These are phyloP conservation scores for Candida anglica DNA, from an alignment of 805 yeast genomes.

Conservation along the genomic window DNA sequence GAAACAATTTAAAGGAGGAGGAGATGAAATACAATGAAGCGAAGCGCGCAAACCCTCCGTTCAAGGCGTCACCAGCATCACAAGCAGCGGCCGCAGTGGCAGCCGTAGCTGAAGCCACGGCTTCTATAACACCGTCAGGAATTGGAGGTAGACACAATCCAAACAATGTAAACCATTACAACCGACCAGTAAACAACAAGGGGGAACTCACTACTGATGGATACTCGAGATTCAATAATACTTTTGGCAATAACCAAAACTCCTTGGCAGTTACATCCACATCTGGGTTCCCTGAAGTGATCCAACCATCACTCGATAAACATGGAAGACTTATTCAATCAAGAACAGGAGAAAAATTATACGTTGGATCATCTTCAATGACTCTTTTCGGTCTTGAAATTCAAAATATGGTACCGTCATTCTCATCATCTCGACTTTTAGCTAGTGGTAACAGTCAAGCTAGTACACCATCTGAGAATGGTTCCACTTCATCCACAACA, in stretches of 20 bases:
- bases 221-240: constrained; percentile 2
- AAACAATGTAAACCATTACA: too few species aligned
- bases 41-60: too few species aligned
- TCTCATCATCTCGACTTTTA: constrained; percentile 13
- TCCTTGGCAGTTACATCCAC: neutral
- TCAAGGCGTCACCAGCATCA: neutral
- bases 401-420: constrained; percentile 54
- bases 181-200: neutral
- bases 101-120: too few species aligned
- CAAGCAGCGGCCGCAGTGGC: neutral
- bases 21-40: neutral
- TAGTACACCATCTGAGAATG: neutral
- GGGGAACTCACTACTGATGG: neutral
- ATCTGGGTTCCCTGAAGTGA: constrained; percentile 39
- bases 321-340: constrained; percentile 71
- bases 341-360: constrained; percentile 69
- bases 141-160: neutral
- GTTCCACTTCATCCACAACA: neutral
- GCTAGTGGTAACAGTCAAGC: constrained; percentile 7
- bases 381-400: constrained; percentile 76
- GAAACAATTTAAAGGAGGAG: constrained; percentile 36
- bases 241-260: constrained; percentile 9
- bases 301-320: constrained; percentile 67
- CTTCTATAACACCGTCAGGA: too few species aligned
- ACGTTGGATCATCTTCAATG: constrained; percentile 82